Percentiles rank a stretch among this genome's conserved stretches.
These are phyloP conservation scores for Rhododendron mucronatum DNA, from an alignment of 148 eudicot genomes.

Conservation along the genomic window DNA sequence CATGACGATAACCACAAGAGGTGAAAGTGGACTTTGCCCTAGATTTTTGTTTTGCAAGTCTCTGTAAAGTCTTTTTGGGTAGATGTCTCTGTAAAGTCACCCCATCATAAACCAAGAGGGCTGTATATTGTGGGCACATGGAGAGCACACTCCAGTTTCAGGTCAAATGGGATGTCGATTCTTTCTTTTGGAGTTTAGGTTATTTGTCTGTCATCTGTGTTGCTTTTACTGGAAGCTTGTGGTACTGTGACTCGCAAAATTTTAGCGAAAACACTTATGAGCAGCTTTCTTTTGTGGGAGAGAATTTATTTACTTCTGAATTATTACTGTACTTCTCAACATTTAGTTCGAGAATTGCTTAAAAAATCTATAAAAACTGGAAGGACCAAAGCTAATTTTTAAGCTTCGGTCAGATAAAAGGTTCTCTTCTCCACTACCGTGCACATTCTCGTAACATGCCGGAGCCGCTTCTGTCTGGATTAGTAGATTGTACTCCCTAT, in stretches of 20 bases:
- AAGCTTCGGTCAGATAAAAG: background rate
- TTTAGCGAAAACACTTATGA: background rate
- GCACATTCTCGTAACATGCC: too few relatives aligned
- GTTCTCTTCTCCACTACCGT: too few relatives aligned
- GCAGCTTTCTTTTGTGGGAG: background rate
- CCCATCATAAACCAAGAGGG: conserved; percentile 1
- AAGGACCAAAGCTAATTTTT: background rate
- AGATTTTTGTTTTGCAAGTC: background rate
- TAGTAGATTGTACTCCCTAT: background rate
- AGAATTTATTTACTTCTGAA: background rate
- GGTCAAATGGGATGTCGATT: background rate
- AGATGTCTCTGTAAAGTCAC: background rate
- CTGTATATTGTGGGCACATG: background rate
- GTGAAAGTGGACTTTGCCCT: too few relatives aligned
- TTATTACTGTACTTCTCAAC: background rate
- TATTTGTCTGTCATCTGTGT: background rate
- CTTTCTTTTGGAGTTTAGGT: background rate
- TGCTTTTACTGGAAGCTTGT: background rate
- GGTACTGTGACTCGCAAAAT: background rate
- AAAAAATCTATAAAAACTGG: background rate
- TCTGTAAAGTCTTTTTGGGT: background rate
- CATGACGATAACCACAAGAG: too few relatives aligned
- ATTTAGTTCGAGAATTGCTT: background rate
- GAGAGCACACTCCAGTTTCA: background rate
- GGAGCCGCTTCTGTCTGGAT: background rate